Conservation (phyloP, 495 filamentous ascomycete species). For the Thermochaetoides thermophila region DNA sequence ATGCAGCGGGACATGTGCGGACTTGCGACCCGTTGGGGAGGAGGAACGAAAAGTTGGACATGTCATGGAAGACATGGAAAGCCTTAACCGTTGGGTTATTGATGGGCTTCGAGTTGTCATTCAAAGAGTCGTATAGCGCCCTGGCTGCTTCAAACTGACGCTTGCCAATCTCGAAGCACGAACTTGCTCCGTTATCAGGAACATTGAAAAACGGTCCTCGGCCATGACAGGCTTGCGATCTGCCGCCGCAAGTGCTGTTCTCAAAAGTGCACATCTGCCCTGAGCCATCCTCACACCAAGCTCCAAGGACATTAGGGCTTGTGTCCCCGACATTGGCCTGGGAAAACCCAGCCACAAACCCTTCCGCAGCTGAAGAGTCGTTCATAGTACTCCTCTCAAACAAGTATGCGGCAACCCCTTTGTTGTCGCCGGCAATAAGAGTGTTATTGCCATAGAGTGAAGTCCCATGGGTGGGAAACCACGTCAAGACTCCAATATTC, state of each 20-base stretch:
- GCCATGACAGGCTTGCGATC: constrained; percentile 65
- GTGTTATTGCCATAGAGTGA: constrained; percentile 90
- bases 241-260: constrained; percentile 66
- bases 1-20: constrained; percentile 73
- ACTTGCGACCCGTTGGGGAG: constrained; percentile 60
- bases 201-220: constrained; percentile 67
- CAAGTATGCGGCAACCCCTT: constrained; percentile 78
- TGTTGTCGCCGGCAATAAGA: constrained; percentile 84
- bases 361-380: constrained; percentile 38
- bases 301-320: constrained; percentile 74
- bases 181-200: constrained; percentile 58
- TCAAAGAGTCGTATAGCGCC: constrained; percentile 44
- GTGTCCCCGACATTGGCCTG: constrained; percentile 93
- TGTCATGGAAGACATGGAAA: constrained; percentile 62
- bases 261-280: constrained; percentile 53
- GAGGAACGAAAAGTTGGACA: constrained; percentile 57
- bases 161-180: constrained; percentile 64
- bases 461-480: constrained; percentile 91
- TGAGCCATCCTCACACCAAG: constrained; percentile 68
- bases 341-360: constrained; percentile 88
- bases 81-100: constrained; percentile 50
- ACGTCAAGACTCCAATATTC: constrained; percentile 68
- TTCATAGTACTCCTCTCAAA: constrained; percentile 57
- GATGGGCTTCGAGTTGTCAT: constrained; percentile 32
- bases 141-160: constrained; percentile 59